Base-by-base conservation (phyloP, 2,329 filamentous ascomycete species). In the Penicillium sp. region DNA sequence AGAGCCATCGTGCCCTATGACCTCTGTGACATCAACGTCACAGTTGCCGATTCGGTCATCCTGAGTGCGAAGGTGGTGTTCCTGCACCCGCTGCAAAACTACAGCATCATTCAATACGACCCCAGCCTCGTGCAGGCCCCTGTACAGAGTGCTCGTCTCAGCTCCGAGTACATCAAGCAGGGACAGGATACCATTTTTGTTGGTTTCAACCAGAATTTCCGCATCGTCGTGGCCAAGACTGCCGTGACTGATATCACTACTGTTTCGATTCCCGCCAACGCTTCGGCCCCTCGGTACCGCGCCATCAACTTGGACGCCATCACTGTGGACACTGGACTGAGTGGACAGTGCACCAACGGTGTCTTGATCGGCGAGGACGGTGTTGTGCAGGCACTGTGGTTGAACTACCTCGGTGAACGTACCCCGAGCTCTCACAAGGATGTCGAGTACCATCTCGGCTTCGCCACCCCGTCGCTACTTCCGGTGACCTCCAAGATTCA, bases 161-260 rank as follows among this genome's bases (percentile, higher is more conserved):
- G 92, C 70, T 87, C 83, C 5, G 87, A 91, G 57, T 87, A 88
- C 68, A 92, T 98, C 73, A 93, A 92, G 54, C 95, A 98, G 79
- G 95, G 95, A 38, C 91, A 93, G 51, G 90, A 94, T 58, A 97
- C 93, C 0, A 93, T 96, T 67, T 99, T 99, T 77, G 90, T 99
- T 63, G 96, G 95, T n/a, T 96, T 96, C 81, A 99, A 99, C 73
- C 89, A 96, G 66, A 98, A 97, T 66, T 89, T 94, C 62, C 88
- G 94, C 38, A 91, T 97, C 42, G 94, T 98, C 4, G 91, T 97
- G 67, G 91, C 92, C 5, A 92, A 96, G 68, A 98, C 95, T 0
- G 92, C 90, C 0, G 92, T 99, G 14, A 99, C 96, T 0, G 95
- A 99, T 75, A 96, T 99, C 71, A 98, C 94, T 11, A 95, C 95